Conservation (phyloP, 495 filamentous ascomycete species). For the Collariella sp. region DNA sequence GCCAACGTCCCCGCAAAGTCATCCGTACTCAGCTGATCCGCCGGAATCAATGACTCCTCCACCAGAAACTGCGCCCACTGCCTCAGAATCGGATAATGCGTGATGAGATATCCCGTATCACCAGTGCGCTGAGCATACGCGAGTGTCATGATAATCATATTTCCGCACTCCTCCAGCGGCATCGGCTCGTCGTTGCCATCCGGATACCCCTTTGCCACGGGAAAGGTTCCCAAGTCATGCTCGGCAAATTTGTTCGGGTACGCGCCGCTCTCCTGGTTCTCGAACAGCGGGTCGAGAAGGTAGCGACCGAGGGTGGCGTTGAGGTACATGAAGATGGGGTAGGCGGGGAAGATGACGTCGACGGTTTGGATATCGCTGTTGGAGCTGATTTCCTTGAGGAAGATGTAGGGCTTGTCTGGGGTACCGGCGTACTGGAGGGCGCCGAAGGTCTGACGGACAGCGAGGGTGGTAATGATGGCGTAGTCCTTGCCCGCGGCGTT, state of each 20-base stretch:
- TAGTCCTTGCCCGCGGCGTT: conserved; percentile 60
- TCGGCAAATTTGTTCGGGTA: conserved; percentile 83
- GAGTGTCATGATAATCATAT: conserved; percentile 89
- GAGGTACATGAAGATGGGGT: conserved; percentile 82
- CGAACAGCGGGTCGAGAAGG: conserved; percentile 76
- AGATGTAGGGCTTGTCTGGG: conserved; percentile 65
- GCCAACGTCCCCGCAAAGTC: conserved; percentile 83
- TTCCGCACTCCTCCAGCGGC: conserved; percentile 93
- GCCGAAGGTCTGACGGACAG: conserved; percentile 79
- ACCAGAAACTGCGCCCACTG: conserved; percentile 86
- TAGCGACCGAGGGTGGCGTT: conserved; percentile 80
- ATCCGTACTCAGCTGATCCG: conserved; percentile 83
- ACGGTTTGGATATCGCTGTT: conserved; percentile 93
- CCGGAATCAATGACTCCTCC: conserved; percentile 69
- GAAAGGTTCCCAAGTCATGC: conserved; percentile 90
- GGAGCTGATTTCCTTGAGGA: conserved; percentile 91
- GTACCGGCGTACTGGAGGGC: conserved; percentile 79
- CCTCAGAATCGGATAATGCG: conserved; percentile 65
- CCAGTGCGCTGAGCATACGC: conserved; percentile 43
- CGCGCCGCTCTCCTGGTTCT: conserved; percentile 83
- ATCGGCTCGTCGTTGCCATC: conserved; percentile 81
- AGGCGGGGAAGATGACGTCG: conserved; percentile 90
- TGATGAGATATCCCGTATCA: conserved; percentile 34
- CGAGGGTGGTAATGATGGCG: conserved; percentile 72
- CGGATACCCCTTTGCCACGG: conserved; percentile 81